Conservation (phyloP, 2,329 filamentous ascomycete species). For the Pseudogymnoascus sp. region DNA sequence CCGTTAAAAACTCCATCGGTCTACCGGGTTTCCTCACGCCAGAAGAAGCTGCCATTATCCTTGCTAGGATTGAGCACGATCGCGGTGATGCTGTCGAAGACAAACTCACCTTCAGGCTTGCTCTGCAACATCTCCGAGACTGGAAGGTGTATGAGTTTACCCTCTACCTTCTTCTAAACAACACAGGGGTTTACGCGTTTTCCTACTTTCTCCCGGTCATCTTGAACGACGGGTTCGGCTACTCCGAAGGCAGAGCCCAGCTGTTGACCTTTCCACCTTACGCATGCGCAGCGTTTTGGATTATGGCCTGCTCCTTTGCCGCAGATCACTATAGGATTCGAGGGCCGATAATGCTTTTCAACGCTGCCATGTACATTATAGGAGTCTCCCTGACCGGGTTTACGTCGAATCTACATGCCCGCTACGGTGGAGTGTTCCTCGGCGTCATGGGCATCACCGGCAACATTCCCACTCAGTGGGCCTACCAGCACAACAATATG, state of each 20-base stretch:
- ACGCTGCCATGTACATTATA: constrained; percentile 15
- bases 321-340: not conserved
- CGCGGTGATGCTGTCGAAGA: constrained; percentile 11
- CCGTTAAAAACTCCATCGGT: not conserved
- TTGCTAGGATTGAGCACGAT: constrained; percentile 36
- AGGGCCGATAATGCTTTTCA: not conserved
- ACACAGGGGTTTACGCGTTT: not conserved
- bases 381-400: not conserved
- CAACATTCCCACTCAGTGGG: not conserved
- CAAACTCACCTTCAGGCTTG: not conserved
- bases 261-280: constrained; percentile 29
- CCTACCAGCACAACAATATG: constrained; percentile 38
- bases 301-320: not conserved
- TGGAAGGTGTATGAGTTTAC: not conserved
- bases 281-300: constrained; percentile 15
- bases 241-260: constrained; percentile 27
- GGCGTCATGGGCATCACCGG: not conserved
- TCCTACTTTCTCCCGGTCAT: not conserved
- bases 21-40: constrained; percentile 33
- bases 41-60: constrained; percentile 38
- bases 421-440: not conserved
- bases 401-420: not conserved
- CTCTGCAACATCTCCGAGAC: not conserved
- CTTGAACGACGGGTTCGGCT: constrained; percentile 23
- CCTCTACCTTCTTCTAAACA: not conserved